Base-by-base conservation (phyloP, 2,329 filamentous ascomycete genomes). In the Ophiostoma perfectum region DNA sequence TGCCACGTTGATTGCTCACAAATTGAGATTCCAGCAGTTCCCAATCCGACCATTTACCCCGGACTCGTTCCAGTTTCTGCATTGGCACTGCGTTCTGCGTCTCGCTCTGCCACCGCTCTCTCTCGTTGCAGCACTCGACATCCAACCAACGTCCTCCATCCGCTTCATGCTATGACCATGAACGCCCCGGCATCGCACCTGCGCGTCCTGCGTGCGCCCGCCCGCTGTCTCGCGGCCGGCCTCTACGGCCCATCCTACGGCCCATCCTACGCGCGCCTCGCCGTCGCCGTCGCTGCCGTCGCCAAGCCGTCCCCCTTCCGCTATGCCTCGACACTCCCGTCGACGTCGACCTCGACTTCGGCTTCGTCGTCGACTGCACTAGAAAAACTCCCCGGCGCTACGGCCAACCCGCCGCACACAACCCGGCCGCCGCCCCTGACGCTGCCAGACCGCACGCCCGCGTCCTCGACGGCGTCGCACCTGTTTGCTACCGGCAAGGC, bases 371-470 rank as follows among this genome's bases (percentile, higher is more conserved):
- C 63, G 1, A 36, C 60, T 4, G 41, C 63, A 4, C 38, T 42
- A 38, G 60, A 62, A 41, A 39, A 62, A 14, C 14, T 18, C 27
- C 27, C 27, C 60, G 39, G 60, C 60, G 38, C n/a, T 11, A 38
- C 72, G 60, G 74, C 73, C 73, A 96, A 96, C 79, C 89, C 90
- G 0, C 91, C 92, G 0, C 75, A 80, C 9, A 86, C 87, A 64
- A 95, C 92, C 0, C 88, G 90, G 36, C 90, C 93, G 0, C 87
- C 91, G 0, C 82, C 85, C 0, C 83, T 97, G 71, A 77, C 81
- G 60, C 80, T 91, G 2, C 91, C 91, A 6, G 76, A 77, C 5
- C 83, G 86, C 67, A 76, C 81, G 18, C 75, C 81, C 27, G 74
- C 78, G 7, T 76, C 83, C 42, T 79, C 79, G 41, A 75, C 80